Conservation (phyloP, 768 basidiomycete genomes). For the Mycena chlorophos region DNA sequence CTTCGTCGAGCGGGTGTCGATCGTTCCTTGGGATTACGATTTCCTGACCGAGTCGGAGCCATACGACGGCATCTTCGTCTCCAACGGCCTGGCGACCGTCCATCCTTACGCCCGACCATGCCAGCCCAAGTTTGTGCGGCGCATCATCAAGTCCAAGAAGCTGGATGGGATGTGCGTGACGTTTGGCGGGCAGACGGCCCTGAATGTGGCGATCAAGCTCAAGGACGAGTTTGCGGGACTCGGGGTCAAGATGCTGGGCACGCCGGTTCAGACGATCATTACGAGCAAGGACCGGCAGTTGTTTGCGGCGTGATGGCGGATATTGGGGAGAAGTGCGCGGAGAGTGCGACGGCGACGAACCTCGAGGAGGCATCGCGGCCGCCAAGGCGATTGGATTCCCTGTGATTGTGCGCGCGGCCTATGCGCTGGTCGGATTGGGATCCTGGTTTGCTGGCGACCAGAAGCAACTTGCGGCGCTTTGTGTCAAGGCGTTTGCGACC, state of each 20-base stretch:
- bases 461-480: conserved; percentile 82
- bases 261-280: conserved; percentile 96
- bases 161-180: conserved; percentile 99
- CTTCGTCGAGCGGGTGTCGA: conserved; percentile 91
- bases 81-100: conserved; percentile 97
- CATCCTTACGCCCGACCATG: conserved; percentile 87
- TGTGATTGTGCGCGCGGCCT: too few species aligned
- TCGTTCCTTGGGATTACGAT: conserved; percentile 97
- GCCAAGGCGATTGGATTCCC: too few species aligned
- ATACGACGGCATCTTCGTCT: conserved; percentile 94
- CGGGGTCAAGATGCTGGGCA: conserved; percentile 92
- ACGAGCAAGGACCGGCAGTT: conserved; percentile 94
- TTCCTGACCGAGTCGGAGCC: conserved; percentile 76
- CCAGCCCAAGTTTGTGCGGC: too few species aligned
- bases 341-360: too few species aligned
- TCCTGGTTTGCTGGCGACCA: conserved; percentile 96
- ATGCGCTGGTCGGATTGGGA: conserved; percentile 91
- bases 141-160: conserved; percentile 98
- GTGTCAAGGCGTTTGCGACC: conserved; percentile 93
- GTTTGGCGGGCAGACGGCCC: conserved; percentile 96
- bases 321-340: too few species aligned
- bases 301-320: conserved; percentile 92
- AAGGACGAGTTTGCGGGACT: conserved; percentile 92
- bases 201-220: conserved; percentile 95
- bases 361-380: too few species aligned